A percentile compares a stretch with the other conserved stretches of the same genome.
phyloP scores from a whole-genome alignment of 495 filamentous ascomycete species.

The Aspergillus hancockii region DNA sequence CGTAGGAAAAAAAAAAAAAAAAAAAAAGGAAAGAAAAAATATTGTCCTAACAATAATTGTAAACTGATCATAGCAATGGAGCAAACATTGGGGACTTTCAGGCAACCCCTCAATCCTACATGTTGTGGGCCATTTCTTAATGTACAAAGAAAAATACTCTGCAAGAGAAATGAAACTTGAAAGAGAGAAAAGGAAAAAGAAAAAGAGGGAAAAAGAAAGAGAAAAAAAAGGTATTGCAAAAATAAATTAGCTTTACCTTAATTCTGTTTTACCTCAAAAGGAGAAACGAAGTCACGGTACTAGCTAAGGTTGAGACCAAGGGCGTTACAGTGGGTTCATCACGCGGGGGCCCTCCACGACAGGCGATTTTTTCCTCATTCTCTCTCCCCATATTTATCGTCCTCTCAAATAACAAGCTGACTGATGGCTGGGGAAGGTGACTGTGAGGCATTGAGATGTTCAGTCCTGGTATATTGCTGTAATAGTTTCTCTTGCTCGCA shows the following conservation, averaged over 20 bases:
- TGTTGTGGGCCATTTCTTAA: too few species aligned
- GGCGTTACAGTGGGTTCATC: constrained; percentile 2
- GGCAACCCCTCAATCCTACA: too few species aligned
- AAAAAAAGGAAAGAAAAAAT: too few species aligned
- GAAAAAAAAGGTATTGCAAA: background rate
- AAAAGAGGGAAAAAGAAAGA: background rate
- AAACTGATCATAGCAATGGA: too few species aligned
- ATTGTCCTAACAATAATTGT: too few species aligned
- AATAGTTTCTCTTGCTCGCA: background rate
- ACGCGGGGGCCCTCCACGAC: constrained; percentile 6
- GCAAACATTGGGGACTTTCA: too few species aligned
- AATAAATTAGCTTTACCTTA: background rate
- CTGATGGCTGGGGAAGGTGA: background rate
- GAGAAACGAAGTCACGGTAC: background rate
- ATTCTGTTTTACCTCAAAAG: background rate
- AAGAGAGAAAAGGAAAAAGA: background rate
- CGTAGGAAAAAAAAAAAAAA: too few species aligned
- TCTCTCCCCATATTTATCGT: constrained; percentile 3
- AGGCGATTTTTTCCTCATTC: constrained; percentile 8
- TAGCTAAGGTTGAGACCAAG: constrained; percentile 1
- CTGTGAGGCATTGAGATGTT: constrained; percentile 3
- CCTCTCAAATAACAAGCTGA: background rate
- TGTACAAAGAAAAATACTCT: too few species aligned
- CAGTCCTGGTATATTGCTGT: constrained; percentile 5
- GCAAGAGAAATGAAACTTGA: background rate